Evolutionary conservation across 148 eudicot genomes (phyloP).

Genomic region (Mesembryanthemum crystallinum): DNA sequence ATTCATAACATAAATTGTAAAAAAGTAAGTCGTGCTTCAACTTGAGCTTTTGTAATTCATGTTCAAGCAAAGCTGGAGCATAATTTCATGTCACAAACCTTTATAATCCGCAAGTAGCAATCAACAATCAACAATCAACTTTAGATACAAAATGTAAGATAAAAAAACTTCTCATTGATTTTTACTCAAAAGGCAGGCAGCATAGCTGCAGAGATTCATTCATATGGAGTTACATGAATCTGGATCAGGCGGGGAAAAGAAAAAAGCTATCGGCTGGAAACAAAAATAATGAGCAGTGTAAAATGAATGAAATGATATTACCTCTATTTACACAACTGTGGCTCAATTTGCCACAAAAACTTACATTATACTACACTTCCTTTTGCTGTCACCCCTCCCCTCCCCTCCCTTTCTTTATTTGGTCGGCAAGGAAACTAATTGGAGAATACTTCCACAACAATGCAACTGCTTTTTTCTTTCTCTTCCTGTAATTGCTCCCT

Average conservation of each 20-base stretch:
- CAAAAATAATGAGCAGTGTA: constrained; percentile 22
- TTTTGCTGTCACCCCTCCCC: neutral
- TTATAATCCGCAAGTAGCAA: too few species aligned
- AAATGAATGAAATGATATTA: constrained; percentile 35
- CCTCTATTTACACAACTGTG: constrained; percentile 41
- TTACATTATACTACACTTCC: constrained; percentile 26
- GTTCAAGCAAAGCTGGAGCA: too few species aligned
- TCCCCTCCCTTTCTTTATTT: constrained; percentile 23
- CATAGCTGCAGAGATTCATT: constrained; percentile 4
- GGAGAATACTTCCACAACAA: constrained; percentile 19
- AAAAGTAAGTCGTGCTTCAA: too few species aligned
- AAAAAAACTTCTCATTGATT: constrained; percentile 14
- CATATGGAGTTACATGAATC: constrained; percentile 24
- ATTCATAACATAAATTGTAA: too few species aligned
- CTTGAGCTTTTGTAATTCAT: too few species aligned
- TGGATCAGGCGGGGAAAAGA: neutral
- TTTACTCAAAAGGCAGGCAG: constrained; percentile 16
- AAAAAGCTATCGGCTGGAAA: constrained; percentile 12
- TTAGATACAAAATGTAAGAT: neutral
- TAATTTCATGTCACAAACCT: too few species aligned
- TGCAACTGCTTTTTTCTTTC: neutral
- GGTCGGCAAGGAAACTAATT: constrained; percentile 23
- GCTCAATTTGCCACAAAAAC: constrained; percentile 32
- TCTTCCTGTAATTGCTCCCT: neutral
- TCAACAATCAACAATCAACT: too few species aligned